Evolutionary conservation across 1,139 yeast genomes (phyloP).

Genomic region (Taphrina wiesneri): DNA sequence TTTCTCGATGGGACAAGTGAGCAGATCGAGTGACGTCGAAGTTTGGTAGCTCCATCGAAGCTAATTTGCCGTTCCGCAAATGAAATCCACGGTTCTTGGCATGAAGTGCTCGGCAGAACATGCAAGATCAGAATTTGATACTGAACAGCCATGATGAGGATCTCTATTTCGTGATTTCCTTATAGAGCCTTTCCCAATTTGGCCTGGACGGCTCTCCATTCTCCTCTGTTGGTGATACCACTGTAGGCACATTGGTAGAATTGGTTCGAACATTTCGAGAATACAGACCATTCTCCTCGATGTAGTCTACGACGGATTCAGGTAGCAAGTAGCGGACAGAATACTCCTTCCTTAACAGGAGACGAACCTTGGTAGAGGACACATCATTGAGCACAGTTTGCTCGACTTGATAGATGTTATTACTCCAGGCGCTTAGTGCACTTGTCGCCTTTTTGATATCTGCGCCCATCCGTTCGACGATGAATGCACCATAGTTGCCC

Average conservation of each 20-base stretch:
- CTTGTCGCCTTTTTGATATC: slow-evolving; percentile 56
- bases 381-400: slow-evolving; percentile 96
- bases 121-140: background rate
- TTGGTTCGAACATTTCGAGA: slow-evolving; percentile 5
- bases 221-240: background rate
- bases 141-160: background rate
- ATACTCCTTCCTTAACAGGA: slow-evolving; percentile 92
- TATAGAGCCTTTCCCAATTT: slow-evolving; percentile 28
- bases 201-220: slow-evolving; percentile 15
- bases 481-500: slow-evolving; percentile 92
- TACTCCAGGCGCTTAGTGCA: slow-evolving; percentile 45
- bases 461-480: slow-evolving; percentile 94
- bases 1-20: slow-evolving; percentile 23
- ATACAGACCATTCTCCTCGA: slow-evolving; percentile 86
- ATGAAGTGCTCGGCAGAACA: too few species aligned
- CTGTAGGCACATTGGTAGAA: background rate
- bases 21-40: background rate
- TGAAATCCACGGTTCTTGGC: too few species aligned
- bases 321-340: slow-evolving; percentile 93
- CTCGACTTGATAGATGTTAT: slow-evolving; percentile 84
- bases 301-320: slow-evolving; percentile 89
- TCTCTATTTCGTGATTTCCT: slow-evolving; percentile 20
- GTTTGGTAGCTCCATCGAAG: too few species aligned
- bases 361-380: slow-evolving; percentile 87
- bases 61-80: background rate